Conservation (phyloP, 352 stramenopile species). For the Thalassiosira livingstoniorum region DNA sequence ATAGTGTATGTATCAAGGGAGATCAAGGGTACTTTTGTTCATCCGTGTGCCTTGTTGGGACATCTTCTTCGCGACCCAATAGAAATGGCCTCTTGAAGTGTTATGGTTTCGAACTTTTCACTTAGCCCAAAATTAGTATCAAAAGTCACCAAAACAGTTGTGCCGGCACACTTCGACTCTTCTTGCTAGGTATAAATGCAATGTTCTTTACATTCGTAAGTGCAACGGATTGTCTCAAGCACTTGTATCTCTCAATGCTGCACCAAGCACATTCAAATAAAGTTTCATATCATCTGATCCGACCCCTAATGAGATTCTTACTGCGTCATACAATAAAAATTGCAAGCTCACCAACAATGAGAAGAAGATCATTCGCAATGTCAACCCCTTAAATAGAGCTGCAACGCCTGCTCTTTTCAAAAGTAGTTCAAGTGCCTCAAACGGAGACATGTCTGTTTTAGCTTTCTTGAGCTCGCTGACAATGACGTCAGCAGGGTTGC, state of each 20-base stretch:
- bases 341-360: slow-evolving; percentile 76
- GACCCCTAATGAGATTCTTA: slow-evolving; percentile 73
- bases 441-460: slow-evolving; percentile 64
- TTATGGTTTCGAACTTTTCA: too few species aligned
- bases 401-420: slow-evolving; percentile 44
- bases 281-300: slow-evolving; percentile 81
- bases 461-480: slow-evolving; percentile 81
- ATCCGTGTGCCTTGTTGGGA: too few species aligned
- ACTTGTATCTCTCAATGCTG: slow-evolving; percentile 66
- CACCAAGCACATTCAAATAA: slow-evolving; percentile 80
- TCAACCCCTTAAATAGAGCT: slow-evolving; percentile 64
- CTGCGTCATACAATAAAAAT: slow-evolving; percentile 78
- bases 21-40: too few species aligned
- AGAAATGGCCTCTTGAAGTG: too few species aligned
- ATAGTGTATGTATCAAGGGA: too few species aligned
- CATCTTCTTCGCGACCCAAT: too few species aligned
- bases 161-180: too few species aligned
- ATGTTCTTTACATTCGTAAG: too few species aligned
- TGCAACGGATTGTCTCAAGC: too few species aligned
- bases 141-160: too few species aligned
- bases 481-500: slow-evolving; percentile 75
- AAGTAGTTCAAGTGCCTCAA: slow-evolving; percentile 56
- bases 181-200: too few species aligned
- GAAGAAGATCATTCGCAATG: slow-evolving; percentile 78
- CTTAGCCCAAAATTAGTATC: too few species aligned